These are phyloP conservation scores for Colletotrichum sp. DNA, from an alignment of 2,329 filamentous ascomycete genomes.

Conservation along the genomic window DNA sequence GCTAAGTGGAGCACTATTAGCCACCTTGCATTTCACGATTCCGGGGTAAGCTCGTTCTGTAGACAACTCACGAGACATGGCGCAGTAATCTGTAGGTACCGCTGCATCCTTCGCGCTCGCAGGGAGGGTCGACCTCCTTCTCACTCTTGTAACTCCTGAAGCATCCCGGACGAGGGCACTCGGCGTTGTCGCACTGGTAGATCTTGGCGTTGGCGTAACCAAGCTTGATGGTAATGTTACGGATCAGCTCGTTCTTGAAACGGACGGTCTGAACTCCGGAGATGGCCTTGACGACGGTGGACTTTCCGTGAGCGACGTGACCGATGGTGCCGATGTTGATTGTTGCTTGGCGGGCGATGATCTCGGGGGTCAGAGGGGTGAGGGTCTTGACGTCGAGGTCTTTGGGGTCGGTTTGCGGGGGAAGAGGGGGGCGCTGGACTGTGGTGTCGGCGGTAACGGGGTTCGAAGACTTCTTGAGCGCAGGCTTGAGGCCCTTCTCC, in stretches of 20 bases:
- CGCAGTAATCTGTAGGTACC: slow-evolving; percentile 88
- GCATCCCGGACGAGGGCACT: slow-evolving; percentile 93
- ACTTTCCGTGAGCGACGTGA: slow-evolving; percentile 98
- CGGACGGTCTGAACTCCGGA: slow-evolving; percentile 98
- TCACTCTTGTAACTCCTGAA: slow-evolving; percentile 98
- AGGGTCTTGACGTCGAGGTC: slow-evolving; percentile 83
- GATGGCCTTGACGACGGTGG: slow-evolving; percentile 98
- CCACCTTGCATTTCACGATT: slow-evolving; percentile 2
- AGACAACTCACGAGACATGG: slow-evolving; percentile 81
- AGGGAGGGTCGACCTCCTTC: slow-evolving; percentile 96
- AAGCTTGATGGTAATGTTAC: slow-evolving; percentile 99
- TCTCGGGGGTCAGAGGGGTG: slow-evolving; percentile 89
- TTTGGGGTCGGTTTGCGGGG: slow-evolving; percentile 91
- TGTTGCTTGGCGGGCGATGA: slow-evolving; percentile 96
- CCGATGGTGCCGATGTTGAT: slow-evolving; percentile 99
- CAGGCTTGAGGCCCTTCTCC: slow-evolving; percentile 78
- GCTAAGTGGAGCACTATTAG: slow-evolving; percentile 48
- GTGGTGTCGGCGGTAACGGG: slow-evolving; percentile 57
- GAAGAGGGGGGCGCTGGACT: slow-evolving; percentile 59
- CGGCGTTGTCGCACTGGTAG: slow-evolving; percentile 94
- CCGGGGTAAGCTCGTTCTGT: slow-evolving; percentile 3
- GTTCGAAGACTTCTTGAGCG: slow-evolving; percentile 74
- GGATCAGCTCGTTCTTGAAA: slow-evolving; percentile 99
- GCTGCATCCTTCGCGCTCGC: slow-evolving; percentile 88
- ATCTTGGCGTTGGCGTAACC: slow-evolving; percentile 99